Base-by-base conservation (phyloP, 306 rosid species). In the Ziziphus jujuba region DNA sequence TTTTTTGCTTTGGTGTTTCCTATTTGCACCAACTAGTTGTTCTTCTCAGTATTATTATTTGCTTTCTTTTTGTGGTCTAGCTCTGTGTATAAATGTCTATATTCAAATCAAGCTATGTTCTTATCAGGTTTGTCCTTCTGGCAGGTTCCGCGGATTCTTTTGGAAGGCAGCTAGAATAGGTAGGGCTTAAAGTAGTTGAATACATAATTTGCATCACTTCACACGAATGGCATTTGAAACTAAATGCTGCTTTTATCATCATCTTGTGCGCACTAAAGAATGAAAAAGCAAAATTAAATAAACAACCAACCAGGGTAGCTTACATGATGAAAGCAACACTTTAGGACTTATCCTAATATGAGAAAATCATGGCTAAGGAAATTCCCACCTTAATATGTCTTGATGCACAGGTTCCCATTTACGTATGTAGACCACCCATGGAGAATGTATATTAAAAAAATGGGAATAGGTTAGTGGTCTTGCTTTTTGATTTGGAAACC, bases 91-190 rank as follows among this genome's bases (percentile, higher is more conserved):
- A 16, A 28, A 2, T 43, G 62, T 43, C 31, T 15, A 59, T 34
- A 34, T 40, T 24, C 63, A 59, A n/a, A 0, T 9, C 20, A 31
- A 20, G n/a, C 13, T 7, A 20, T 63, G 62, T 35, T 48, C 66
- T 70, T n/a, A 76, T 17, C 20, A 10, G 40, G 22, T 63, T 34
- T 65, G 25, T 69, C 19, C 6, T 59, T 43, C 48, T 71, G 58
- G 70, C 81, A 76, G 81, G 28, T 76, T 76, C 31, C 76, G 81
- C 3, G 81, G 81, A 23, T 71, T 76, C 28, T 76, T 76, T 21
- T 76, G 81, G 81, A 76, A 76, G 64, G 81, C 81, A 3, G 81
- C 81, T 8, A 71, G 81, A 76, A 76, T 76, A 71, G 81, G 81
- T 76, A 28, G 3, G 76, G 31, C 44, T 16, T 6, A 25, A 2